Evolutionary conservation across 1,284 basidiomycete species (phyloP).

Genomic region (Binderoboletus segoi): DNA sequence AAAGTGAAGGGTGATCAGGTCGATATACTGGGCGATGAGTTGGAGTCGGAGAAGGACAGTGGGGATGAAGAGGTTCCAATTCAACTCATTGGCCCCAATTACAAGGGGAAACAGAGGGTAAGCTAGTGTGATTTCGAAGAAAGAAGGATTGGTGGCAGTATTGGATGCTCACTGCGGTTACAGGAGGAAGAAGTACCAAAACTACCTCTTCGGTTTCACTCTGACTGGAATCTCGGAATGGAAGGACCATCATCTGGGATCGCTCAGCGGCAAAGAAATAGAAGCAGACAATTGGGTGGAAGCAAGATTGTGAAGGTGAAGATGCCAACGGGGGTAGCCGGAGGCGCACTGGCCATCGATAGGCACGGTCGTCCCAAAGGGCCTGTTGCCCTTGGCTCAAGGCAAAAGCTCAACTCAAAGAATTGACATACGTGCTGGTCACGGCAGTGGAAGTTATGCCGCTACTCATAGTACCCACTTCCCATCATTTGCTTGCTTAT

Average conservation of each 20-base stretch:
- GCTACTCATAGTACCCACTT: background rate
- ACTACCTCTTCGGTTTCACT: constrained; percentile 17
- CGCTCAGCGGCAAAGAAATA: constrained; percentile 14
- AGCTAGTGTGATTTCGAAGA: constrained; percentile 1
- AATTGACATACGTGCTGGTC: constrained; percentile 25
- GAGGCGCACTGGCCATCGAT: constrained; percentile 26
- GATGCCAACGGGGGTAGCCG: background rate
- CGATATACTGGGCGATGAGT: constrained; percentile 12
- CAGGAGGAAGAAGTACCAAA: constrained; percentile 12
- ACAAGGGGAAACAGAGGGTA: constrained; percentile 14
- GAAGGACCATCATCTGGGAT: constrained; percentile 15
- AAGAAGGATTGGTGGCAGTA: background rate
- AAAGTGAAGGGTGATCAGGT: constrained; percentile 31
- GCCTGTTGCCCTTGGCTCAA: constrained; percentile 27
- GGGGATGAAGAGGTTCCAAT: constrained; percentile 27
- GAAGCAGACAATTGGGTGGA: constrained; percentile 12
- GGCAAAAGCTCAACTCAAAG: constrained; percentile 34
- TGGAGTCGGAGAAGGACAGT: constrained; percentile 17
- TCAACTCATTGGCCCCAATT: background rate
- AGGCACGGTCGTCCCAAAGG: constrained; percentile 27
- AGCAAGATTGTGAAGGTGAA: constrained; percentile 32
- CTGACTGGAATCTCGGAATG: constrained; percentile 28
- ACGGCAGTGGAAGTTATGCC: background rate
- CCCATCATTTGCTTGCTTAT: background rate
- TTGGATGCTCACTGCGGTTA: constrained; percentile 1